Base-by-base conservation (phyloP, 2,329 filamentous ascomycete species). In the Diaporthe humulicola region DNA sequence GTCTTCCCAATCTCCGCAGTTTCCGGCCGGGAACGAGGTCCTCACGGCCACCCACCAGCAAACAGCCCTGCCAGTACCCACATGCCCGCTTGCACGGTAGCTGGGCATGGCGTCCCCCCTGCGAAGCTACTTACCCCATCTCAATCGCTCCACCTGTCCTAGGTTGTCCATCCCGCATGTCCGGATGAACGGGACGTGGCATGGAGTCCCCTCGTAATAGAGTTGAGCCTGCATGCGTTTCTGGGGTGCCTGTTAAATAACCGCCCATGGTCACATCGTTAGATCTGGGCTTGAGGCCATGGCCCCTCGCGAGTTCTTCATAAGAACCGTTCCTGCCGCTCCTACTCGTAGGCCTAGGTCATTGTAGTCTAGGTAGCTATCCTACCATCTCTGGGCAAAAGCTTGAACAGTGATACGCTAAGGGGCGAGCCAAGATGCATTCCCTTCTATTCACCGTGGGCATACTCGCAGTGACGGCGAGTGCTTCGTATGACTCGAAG, bases 401-500 rank as follows among this genome's bases (percentile, higher is more conserved):
- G 40, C 48, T 28, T 69, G 64, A 25, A 45, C 33, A 28, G 33
- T 48, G 10, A 28, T 52, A 15, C 9, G 14, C 28, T 17, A 25
- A 38, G 15, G 15, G 10, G 19, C 54, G 9, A 56, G 70, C 57
- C 10, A 48, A 69, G 15, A 76, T 76, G 74, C 45, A 42, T 9
- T n/a, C 38, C 7, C 7, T 33, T 40, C 30, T 72, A 22, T 33
- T 72, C 19, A 10, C 56, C n/a, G 38, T 33, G 28, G 52, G 52
- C 19, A 45, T 48, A 8, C 42, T 74, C 8, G 61, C 60, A 60
- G 52, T 57, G 25, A 25, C 42, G 8, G 60, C 74, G 64, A 70
- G 67, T 17, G 73, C 74, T 57, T 69, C 54, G 30, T 69, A 56
- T 17, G 54, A 54, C 42, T 82, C 83, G 42, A 85, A 86, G 50